These are phyloP conservation scores for Alternaria metachromatica DNA, from an alignment of 2,329 filamentous ascomycete species.

Conservation along the genomic window DNA sequence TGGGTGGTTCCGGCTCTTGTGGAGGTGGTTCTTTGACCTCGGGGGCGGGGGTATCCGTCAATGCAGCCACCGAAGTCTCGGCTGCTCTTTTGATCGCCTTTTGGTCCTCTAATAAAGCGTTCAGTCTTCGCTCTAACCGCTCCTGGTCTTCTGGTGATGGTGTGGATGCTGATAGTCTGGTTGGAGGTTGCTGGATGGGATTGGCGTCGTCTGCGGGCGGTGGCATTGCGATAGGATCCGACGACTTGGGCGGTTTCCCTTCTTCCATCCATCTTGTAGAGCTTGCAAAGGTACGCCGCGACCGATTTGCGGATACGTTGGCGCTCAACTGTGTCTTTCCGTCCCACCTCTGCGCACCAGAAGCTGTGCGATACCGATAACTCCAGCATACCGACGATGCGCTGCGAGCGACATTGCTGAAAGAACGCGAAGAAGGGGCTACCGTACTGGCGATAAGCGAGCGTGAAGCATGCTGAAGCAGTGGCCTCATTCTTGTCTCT, in stretches of 20 bases:
- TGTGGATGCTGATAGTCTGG: slow-evolving; percentile 8
- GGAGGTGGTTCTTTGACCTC: slow-evolving; percentile 12
- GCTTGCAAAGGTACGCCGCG: slow-evolving; percentile 26
- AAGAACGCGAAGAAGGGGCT: slow-evolving; percentile 19
- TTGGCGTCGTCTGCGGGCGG: slow-evolving; percentile 24
- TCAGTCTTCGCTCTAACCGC: slow-evolving; percentile 19
- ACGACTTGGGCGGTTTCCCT: slow-evolving; percentile 19
- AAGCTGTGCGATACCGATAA: slow-evolving; percentile 39
- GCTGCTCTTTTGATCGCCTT: slow-evolving; percentile 10
- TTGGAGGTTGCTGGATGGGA: slow-evolving; percentile 8
- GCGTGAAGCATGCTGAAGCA: slow-evolving; percentile 51
- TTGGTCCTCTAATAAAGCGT: slow-evolving; percentile 18
- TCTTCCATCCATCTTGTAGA: slow-evolving; percentile 31
- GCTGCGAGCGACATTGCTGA: slow-evolving; percentile 12
- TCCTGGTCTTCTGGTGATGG: slow-evolving; percentile 26
- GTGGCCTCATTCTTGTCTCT: slow-evolving; percentile 46
- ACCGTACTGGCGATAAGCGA: slow-evolving; percentile 29
- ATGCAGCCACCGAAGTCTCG: slow-evolving; percentile 7
- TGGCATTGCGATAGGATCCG: slow-evolving; percentile 29
- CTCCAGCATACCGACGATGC: slow-evolving; percentile 35
- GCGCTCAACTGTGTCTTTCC: slow-evolving; percentile 9
- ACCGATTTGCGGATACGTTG: not conserved
- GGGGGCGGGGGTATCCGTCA: not conserved
- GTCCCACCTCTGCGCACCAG: slow-evolving; percentile 15
- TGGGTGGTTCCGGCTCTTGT: slow-evolving; percentile 7